Evolutionary conservation across 1,284 basidiomycete species (phyloP), one percentile per base, ranked within the genome.

Genomic region (Thecaphora frezii): DNA sequence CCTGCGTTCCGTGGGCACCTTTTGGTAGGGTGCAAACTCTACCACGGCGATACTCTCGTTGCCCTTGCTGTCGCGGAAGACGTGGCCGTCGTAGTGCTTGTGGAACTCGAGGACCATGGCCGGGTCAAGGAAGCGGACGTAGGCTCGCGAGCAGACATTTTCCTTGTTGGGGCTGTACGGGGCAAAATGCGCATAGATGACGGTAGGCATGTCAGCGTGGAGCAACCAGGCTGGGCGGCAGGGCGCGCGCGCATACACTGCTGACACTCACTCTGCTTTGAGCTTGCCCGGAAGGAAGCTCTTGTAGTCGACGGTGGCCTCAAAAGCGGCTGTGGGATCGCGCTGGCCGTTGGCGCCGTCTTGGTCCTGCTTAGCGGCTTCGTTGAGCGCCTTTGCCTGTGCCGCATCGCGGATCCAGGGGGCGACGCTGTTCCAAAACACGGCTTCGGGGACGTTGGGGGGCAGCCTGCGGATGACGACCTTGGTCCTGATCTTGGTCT

Each of bases 21-120:
- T 96, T 78, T 93, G 93, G 63, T 88, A 90, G 0, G 93, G 92
- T 0, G 94, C 90, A 74, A 90, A 97, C 80, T 98, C 94, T 2
- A 98, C 92, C 1, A 96, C 83, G 1, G 91, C 91, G 51, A 88
- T 84, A 3, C 86, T 90, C 74, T 94, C 90, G 71, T 88, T 88
- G 12, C 93, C 93, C 65, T 89, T 84, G 82, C 93, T 93, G 79
- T 97, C 91, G 60, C 88, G 84, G 77, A 94, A 97, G 30, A 90
- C 55, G 82, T 97, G 93, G 0, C 93, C 93, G 73, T 97, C 91
- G 71, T 92, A 98, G 22, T 85, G 90, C 22, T 84, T 83, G 73
- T 90, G 89, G 71, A 98, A 97, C 1, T 80, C 79, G 5, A 89
- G 84, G 12, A 97, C 81, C 4, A 83, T 81, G 16, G 89, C 87